Base-by-base conservation (phyloP, 2,329 filamentous ascomycete species). In the Calonectria hawksworthii region DNA sequence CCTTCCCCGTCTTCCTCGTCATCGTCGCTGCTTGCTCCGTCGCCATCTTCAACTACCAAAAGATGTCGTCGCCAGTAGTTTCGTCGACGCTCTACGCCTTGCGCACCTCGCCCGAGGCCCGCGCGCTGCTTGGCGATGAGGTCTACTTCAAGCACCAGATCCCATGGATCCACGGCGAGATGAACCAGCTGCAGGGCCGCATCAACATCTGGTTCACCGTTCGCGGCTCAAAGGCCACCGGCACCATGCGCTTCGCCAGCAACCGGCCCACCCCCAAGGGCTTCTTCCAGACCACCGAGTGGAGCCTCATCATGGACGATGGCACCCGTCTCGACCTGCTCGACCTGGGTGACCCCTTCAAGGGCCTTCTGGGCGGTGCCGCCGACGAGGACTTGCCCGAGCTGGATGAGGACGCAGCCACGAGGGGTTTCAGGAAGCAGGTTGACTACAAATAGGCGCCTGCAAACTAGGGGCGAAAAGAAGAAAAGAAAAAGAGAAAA, bases 31-130 rank as follows among this genome's bases (percentile, higher is more conserved):
- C 90, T 70, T 94, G 93, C 78, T 93, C 93, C 78, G 87, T 98
- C 74, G 95, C 94, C 79, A 98, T 99, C 86, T 99, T 99, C 94
- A 99, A 99, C 90, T 99, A 99, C 91, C 96, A 99, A 85, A 98
- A 98, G 86, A 92, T 93, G 72, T 95, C 94, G n/a, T 95, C 93
- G 32, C 94, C 94, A 70, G 91, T 96, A 36, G 94, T 98, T n/a
- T 92, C 92, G 70, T 95, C 94, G 70, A 97, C 96, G 6, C 91
- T 99, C 34, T 99, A 99, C 89, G 94, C 96, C 1, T 91, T 99
- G 77, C 94, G 97, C 77, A 98, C 95, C 3, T 95, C 94, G 72
- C 87, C 91, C 3, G 87, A 89, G 74, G 97, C 96, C 59, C 92
- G 96, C 82, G 93, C 92, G 72, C 87, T 93, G 59, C 91, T 99